A percentile compares a stretch with the other conserved stretches of the same genome.
These are phyloP conservation scores for Cystofilobasidium bisporidii DNA, from an alignment of 768 basidiomycete genomes.

Conservation along the genomic window DNA sequence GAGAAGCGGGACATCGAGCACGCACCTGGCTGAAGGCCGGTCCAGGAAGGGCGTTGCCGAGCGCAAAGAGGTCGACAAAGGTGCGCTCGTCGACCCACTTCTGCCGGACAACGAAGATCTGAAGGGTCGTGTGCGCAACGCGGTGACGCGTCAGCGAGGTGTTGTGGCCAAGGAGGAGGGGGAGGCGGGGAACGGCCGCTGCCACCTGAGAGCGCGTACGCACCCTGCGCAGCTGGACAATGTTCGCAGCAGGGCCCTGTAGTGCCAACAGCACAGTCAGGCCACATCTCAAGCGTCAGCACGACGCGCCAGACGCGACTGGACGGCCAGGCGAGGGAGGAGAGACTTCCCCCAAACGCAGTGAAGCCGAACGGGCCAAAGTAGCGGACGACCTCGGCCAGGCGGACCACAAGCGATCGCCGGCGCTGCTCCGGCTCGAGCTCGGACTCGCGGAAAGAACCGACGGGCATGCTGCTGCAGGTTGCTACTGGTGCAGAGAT, in stretches of 20 bases:
- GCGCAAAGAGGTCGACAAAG: slow-evolving; percentile 46
- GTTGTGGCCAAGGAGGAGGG: too few relatives aligned
- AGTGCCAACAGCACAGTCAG: too few relatives aligned
- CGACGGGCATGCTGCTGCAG: too few relatives aligned
- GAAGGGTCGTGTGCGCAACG: slow-evolving; percentile 14
- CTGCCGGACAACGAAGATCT: slow-evolving; percentile 37
- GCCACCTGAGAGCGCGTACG: neutral
- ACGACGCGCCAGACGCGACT: too few relatives aligned
- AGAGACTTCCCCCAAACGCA: slow-evolving; percentile 49
- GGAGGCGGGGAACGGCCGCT: too few relatives aligned
- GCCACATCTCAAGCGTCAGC: too few relatives aligned
- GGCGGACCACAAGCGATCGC: too few relatives aligned
- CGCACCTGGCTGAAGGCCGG: slow-evolving; percentile 38
- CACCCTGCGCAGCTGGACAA: slow-evolving; percentile 44
- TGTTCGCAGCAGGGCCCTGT: slow-evolving; percentile 48
- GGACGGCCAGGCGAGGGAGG: too few relatives aligned
- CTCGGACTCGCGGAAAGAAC: too few relatives aligned
- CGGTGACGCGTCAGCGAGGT: neutral
- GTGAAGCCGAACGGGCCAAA: slow-evolving; percentile 41
- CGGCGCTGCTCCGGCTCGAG: too few relatives aligned
- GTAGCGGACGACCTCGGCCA: too few relatives aligned
- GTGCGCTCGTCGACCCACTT: slow-evolving; percentile 37
- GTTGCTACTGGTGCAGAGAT: too few relatives aligned
- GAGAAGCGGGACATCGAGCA: neutral
- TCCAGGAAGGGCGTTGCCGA: slow-evolving; percentile 47